These are phyloP conservation scores for Globisporangium orthogonon DNA, from an alignment of 352 stramenopile species.

Conservation along the genomic window DNA sequence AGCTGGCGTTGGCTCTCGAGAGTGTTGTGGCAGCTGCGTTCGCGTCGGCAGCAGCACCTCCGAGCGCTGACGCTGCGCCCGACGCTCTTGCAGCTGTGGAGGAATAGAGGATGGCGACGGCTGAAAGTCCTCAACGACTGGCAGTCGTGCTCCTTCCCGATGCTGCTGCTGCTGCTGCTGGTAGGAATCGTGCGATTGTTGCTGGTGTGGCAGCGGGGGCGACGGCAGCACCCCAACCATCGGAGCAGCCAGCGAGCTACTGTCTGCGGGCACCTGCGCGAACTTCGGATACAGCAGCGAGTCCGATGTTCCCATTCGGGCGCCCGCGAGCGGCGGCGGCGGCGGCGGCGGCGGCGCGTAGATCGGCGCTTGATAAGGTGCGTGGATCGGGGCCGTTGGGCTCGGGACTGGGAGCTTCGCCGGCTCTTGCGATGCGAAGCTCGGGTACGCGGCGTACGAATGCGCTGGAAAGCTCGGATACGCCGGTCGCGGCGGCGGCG, in stretches of 20 bases:
- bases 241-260: not conserved
- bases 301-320: not conserved
- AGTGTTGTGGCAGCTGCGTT: not conserved
- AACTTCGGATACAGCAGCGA: constrained; percentile 25
- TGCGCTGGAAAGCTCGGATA: not conserved
- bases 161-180: not conserved
- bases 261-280: not conserved
- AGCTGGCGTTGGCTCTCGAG: too few species aligned
- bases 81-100: not conserved
- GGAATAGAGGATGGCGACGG: not conserved
- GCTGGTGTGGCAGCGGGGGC: not conserved
- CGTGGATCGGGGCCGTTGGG: not conserved
- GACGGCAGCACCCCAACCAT: not conserved
- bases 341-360: not conserved
- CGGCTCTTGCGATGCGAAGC: not conserved
- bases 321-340: not conserved
- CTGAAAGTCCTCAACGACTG: not conserved
- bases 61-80: not conserved
- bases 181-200: not conserved
- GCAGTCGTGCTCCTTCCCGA: not conserved
- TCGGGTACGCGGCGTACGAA: not conserved
- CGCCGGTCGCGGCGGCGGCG: not conserved
- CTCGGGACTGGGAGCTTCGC: not conserved
- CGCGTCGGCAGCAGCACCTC: not conserved
- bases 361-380: not conserved